A percentile compares a stretch with the other conserved stretches of the same genome.
These are phyloP conservation scores for Serendipita sp. DNA, from an alignment of 768 basidiomycete genomes.

Conservation along the genomic window DNA sequence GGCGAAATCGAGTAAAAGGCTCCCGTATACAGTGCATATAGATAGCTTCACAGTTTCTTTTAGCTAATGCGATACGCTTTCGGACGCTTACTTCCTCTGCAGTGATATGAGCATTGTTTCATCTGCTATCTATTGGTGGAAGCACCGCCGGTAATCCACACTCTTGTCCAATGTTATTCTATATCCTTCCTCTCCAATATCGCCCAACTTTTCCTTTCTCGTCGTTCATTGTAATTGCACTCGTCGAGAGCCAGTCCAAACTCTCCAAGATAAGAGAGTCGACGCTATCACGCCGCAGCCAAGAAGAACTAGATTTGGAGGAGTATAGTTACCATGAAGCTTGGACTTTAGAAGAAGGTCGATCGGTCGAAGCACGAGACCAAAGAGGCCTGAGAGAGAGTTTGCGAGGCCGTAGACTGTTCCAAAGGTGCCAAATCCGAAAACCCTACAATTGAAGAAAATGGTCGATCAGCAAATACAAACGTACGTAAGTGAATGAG, in stretches of 20 bases:
- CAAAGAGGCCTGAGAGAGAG: constrained; percentile 22
- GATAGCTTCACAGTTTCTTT: neutral
- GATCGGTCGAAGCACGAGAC: constrained; percentile 21
- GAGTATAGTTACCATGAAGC: constrained; percentile 20
- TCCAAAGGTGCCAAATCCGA: constrained; percentile 23
- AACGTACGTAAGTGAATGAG: no score
- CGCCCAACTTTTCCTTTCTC: neutral
- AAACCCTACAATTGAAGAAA: constrained; percentile 11
- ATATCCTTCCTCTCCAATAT: neutral
- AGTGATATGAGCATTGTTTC: neutral
- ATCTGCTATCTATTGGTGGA: neutral
- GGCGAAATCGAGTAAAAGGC: constrained; percentile 24
- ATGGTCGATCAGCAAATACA: neutral
- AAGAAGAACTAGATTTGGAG: constrained; percentile 18
- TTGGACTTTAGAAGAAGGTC: constrained; percentile 21
- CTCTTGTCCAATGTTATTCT: neutral
- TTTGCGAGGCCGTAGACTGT: constrained; percentile 24
- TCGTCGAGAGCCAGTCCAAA: neutral
- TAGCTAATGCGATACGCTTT: neutral
- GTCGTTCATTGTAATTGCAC: neutral
- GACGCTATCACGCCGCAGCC: constrained; percentile 15
- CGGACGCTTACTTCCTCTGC: neutral
- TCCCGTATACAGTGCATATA: neutral
- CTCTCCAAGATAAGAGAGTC: constrained; percentile 11
- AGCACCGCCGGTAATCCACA: neutral